These are phyloP conservation scores for Fusarium tricinctum DNA, from an alignment of 2,329 filamentous ascomycete genomes.

Conservation along the genomic window DNA sequence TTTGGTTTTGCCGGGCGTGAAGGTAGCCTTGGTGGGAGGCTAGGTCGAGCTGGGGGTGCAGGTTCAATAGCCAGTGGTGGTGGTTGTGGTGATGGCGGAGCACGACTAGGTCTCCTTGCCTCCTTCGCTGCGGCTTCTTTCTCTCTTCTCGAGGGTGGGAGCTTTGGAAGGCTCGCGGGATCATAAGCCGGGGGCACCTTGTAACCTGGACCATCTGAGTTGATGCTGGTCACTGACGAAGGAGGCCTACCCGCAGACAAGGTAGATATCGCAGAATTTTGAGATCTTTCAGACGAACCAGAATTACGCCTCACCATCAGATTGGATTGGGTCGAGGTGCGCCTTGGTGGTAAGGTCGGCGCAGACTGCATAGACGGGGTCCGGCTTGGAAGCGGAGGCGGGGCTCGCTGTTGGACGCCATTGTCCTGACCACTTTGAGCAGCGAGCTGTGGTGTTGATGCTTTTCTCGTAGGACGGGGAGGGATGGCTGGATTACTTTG, in stretches of 20 bases:
- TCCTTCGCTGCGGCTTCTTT: constrained; percentile 58
- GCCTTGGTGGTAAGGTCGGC: constrained; percentile 66
- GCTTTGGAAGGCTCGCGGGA: constrained; percentile 67
- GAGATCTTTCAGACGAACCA: constrained; percentile 69
- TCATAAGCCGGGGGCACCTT: constrained; percentile 70
- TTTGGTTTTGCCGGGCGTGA: constrained; percentile 59
- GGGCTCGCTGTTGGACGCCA: constrained; percentile 42
- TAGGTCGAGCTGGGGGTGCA: constrained; percentile 54
- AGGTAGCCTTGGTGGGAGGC: constrained; percentile 65
- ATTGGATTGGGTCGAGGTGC: constrained; percentile 59
- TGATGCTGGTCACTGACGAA: constrained; percentile 64
- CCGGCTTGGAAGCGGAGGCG: constrained; percentile 56
- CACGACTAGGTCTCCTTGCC: constrained; percentile 37
- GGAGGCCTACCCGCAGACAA: constrained; percentile 62
- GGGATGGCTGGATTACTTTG: constrained; percentile 39
- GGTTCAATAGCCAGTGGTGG: constrained; percentile 49
- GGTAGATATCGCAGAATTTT: constrained; percentile 67
- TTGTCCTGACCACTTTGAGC: constrained; percentile 20
- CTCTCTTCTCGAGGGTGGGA: constrained; percentile 70
- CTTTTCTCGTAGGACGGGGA: constrained; percentile 41
- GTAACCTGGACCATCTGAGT: constrained; percentile 59
- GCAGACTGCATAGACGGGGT: constrained; percentile 53
- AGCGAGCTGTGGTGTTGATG: constrained; percentile 21
- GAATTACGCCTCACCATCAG: constrained; percentile 66
- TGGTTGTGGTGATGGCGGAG: constrained; percentile 36